Base-by-base conservation (phyloP, 2,329 filamentous ascomycete genomes). In the Colletotrichum lindemuthianum region DNA sequence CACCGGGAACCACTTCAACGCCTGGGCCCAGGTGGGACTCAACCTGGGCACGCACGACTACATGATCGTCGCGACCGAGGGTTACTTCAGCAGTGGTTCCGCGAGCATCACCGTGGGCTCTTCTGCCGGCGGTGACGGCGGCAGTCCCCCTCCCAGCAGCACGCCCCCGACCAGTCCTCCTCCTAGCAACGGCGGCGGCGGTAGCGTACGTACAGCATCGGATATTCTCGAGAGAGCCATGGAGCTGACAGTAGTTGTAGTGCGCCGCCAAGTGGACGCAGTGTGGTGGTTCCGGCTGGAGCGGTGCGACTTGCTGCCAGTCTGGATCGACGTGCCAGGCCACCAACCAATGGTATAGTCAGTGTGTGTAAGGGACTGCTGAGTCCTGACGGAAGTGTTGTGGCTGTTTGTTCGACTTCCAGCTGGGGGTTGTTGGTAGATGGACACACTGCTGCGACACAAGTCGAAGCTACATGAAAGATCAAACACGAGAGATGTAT, bases 21-120 rank as follows among this genome's bases (percentile, higher is more conserved):
- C 82, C 32, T 88, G 85, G 85, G 70, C 74, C 10, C 78, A 79
- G 67, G 70, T 75, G 32, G 84, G 84, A 3, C 74, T 85, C 74
- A 77, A 74, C 37, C 69, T 87, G 9, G 85, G 85, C 2, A 74
- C 71, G 33, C 81, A 84, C 68, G 78, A 86, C 70, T 87, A 87
- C 71, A 80, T 81, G 75, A 83, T 86, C 58, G 71, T 84, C 24
- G 83, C 82, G 3, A 82, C 79, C 1, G 82, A 84, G 70, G 82
- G 82, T 2, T 84, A 84, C 69, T 76, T 72, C 8, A 74, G 72
- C 59, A 71, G 69, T 11, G 74, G 74, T 8, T 68, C 68, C 11
- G 68, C 72, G 1, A 69, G 39, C 10, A 69, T 74, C 33, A 74
- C 57, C 44, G 59, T 68, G 16, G 55, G 61, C 15, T 47, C 60